These are phyloP conservation scores for Moricandia arvensis DNA, from an alignment of 345 rosid species.

Conservation along the genomic window DNA sequence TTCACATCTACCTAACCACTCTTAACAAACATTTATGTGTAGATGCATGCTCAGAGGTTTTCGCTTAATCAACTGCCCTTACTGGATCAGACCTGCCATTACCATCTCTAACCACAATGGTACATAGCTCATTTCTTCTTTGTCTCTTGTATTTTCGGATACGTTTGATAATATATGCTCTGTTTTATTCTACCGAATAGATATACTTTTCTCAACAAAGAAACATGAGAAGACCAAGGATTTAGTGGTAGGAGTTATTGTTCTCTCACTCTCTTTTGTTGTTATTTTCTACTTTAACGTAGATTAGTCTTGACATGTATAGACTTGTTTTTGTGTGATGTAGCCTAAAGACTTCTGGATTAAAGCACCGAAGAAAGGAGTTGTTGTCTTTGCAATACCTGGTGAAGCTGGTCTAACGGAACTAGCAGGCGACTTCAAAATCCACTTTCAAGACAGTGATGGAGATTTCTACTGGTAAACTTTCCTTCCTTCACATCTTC, in stretches of 20 bases:
- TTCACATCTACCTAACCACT: slow-evolving; percentile 8
- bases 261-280: not conserved
- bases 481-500: slow-evolving; percentile 5
- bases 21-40: slow-evolving; percentile 19
- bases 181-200: slow-evolving; percentile 41
- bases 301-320: not conserved
- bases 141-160: not conserved
- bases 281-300: not conserved
- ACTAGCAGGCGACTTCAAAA: not conserved
- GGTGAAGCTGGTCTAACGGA: slow-evolving; percentile 78
- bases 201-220: slow-evolving; percentile 70
- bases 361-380: slow-evolving; percentile 84
- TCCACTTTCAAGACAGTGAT: not conserved
- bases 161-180: not conserved
- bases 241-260: slow-evolving; percentile 54
- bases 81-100: slow-evolving; percentile 91
- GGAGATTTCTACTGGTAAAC: slow-evolving; percentile 64
- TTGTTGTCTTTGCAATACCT: slow-evolving; percentile 85
- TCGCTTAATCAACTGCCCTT: slow-evolving; percentile 85
- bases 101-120: slow-evolving; percentile 78
- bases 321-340: not conserved
- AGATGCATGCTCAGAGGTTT: slow-evolving; percentile 96
- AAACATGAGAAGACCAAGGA: slow-evolving; percentile 83
- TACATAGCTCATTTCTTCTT: slow-evolving; percentile 31
- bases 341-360: slow-evolving; percentile 98